phyloP scores from a whole-genome alignment of 129 eudicot genomes.

The Flaveria robusta region DNA sequence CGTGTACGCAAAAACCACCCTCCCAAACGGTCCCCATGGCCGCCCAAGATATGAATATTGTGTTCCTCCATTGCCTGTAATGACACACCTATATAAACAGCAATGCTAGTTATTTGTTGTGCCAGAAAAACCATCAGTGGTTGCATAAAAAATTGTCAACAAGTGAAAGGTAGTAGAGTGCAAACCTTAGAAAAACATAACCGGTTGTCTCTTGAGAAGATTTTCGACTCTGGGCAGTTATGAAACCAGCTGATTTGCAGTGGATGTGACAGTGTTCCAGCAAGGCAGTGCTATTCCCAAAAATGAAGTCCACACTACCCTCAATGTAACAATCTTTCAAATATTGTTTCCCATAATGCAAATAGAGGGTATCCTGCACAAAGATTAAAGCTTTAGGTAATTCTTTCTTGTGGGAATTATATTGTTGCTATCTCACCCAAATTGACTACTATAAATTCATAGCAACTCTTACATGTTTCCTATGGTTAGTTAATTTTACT shows the following conservation, averaged over 20 bases:
- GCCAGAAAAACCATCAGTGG: not conserved
- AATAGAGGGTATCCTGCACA: constrained; percentile 84
- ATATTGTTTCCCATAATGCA: constrained; percentile 91
- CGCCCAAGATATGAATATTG: constrained; percentile 81
- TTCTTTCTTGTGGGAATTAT: not conserved
- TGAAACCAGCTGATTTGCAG: constrained; percentile 81
- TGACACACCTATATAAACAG: constrained; percentile 61
- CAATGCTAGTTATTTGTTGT: not conserved
- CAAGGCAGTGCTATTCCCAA: constrained; percentile 92
- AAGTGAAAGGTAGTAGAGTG: not conserved
- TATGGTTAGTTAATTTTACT: not conserved
- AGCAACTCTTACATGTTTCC: not conserved
- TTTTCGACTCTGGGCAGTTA: constrained; percentile 93
- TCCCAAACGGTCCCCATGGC: constrained; percentile 99
- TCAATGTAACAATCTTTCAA: constrained; percentile 86
- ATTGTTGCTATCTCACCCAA: not conserved
- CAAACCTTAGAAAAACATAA: constrained; percentile 85
- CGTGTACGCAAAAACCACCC: constrained; percentile 89
- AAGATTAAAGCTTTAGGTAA: not conserved
- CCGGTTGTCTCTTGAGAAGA: constrained; percentile 91
- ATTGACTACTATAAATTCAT: not conserved
- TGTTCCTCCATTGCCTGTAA: constrained; percentile 82
- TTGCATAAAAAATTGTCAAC: not conserved
- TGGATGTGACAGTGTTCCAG: constrained; percentile 96
- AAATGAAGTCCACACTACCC: constrained; percentile 96